Conservation (phyloP, 257 asterid genomes). For the Solanum neorickii region DNA sequence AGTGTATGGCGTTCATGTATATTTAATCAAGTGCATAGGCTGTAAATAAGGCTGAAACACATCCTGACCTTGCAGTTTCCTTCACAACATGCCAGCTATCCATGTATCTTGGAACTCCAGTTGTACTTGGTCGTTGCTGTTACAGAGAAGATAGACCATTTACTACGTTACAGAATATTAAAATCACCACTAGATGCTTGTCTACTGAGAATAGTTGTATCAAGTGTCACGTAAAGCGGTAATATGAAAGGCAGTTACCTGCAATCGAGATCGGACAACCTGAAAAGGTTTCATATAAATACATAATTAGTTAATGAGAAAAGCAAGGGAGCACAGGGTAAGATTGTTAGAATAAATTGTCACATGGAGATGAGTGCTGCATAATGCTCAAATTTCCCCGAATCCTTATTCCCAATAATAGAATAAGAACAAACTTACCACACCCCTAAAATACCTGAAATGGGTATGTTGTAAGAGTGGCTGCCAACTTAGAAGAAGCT, state of each 20-base stretch:
- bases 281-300: constrained; percentile 19
- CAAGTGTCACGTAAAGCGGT: not conserved
- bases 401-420: not conserved
- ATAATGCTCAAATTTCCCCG: not conserved
- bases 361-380: not conserved
- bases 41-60: not conserved
- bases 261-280: constrained; percentile 94
- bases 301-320: not conserved
- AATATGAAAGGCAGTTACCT: constrained; percentile 30
- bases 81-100: constrained; percentile 86
- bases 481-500: constrained; percentile 84
- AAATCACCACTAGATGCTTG: not conserved
- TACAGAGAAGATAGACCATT: not conserved
- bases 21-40: not conserved
- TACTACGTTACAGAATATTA: not conserved
- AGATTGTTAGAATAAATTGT: not conserved
- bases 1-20: not conserved
- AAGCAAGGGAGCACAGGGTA: not conserved
- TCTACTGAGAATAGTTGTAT: not conserved
- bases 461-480: constrained; percentile 67
- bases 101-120: constrained; percentile 66
- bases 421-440: not conserved
- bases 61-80: constrained; percentile 66
- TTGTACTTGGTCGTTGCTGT: constrained; percentile 79
- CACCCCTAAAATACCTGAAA: constrained; percentile 48